A percentile compares a stretch with the other conserved stretches of the same genome.
These are phyloP conservation scores for Tulasnella sp. DNA, from an alignment of 768 basidiomycete species.

Conservation along the genomic window DNA sequence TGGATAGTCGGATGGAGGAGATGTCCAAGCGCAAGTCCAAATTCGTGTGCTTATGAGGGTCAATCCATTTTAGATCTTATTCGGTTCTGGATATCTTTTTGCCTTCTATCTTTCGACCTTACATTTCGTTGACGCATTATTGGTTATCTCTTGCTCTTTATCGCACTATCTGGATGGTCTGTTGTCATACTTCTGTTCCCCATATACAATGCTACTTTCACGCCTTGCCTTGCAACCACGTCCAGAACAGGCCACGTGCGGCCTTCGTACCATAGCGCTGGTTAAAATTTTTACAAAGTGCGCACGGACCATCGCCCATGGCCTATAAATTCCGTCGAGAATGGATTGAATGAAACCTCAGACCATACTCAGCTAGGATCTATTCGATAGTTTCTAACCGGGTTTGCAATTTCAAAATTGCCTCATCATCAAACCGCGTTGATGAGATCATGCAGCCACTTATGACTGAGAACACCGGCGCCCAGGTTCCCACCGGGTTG, in stretches of 20 bases:
- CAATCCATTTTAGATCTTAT: no score
- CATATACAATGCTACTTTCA: no score
- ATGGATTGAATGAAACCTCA: constrained; percentile 30
- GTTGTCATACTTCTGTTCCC: no score
- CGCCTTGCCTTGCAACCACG: no score
- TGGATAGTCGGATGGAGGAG: constrained; percentile 83
- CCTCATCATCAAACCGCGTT: constrained; percentile 61
- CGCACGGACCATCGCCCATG: constrained; percentile 24
- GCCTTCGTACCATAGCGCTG: no score
- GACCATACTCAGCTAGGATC: constrained; percentile 77
- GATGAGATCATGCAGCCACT: constrained; percentile 60
- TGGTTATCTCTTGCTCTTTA: no score
- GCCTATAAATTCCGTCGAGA: constrained; percentile 28
- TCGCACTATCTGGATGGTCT: no score
- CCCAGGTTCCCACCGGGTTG: neutral
- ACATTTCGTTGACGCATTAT: no score
- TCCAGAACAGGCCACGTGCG: no score
- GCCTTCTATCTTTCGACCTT: no score
- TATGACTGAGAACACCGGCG: constrained; percentile 50
- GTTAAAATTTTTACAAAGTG: neutral
- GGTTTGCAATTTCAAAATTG: constrained; percentile 74
- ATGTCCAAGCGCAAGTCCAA: constrained; percentile 78
- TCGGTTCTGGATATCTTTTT: no score
- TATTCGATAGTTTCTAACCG: constrained; percentile 72
- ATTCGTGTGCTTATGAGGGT: constrained; percentile 64